Percentiles rank a stretch among this genome's conserved stretches.
Evolutionary conservation across 805 yeast genomes (phyloP).

Genomic region (Lipomyces spencermartinsiae): DNA sequence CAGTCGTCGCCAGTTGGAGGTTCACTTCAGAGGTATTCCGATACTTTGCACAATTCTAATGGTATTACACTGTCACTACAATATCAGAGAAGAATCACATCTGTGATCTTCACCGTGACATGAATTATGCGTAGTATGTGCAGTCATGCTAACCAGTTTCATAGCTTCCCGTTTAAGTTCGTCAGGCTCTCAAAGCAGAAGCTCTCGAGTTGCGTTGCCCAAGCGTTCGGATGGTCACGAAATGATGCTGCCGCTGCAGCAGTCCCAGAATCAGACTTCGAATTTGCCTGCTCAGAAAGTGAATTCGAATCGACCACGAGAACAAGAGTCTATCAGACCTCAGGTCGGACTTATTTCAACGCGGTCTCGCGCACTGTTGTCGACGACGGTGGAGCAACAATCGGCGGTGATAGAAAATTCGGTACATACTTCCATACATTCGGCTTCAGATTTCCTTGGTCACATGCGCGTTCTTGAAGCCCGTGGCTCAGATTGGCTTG

Average conservation of each 20-base stretch:
- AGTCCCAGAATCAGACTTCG: not conserved
- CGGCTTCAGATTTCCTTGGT: slow-evolving; percentile 24
- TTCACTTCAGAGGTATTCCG: slow-evolving; percentile 10
- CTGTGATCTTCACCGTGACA: not conserved
- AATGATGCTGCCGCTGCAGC: not conserved
- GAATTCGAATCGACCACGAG: not conserved
- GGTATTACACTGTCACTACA: slow-evolving; percentile 1
- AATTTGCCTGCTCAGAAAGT: not conserved
- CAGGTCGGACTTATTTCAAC: not conserved
- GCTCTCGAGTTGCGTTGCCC: not conserved
- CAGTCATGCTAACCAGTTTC: not conserved
- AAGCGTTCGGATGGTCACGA: slow-evolving; percentile 2
- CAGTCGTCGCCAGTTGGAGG: slow-evolving; percentile 11
- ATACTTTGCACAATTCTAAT: slow-evolving; percentile 9
- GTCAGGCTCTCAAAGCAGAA: not conserved
- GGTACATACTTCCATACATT: slow-evolving; percentile 5
- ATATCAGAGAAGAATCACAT: not conserved
- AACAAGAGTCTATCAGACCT: not conserved
- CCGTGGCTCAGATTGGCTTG: not conserved
- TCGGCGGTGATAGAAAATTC: not conserved
- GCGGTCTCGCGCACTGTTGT: not conserved
- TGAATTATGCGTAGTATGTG: not conserved
- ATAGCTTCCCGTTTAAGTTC: not conserved
- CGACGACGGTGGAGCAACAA: not conserved
- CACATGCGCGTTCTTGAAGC: slow-evolving; percentile 8